Evolutionary conservation across 257 asterid genomes (phyloP), one percentile per base, ranked within the genome.

Genomic region (Buddleja alternifolia): DNA sequence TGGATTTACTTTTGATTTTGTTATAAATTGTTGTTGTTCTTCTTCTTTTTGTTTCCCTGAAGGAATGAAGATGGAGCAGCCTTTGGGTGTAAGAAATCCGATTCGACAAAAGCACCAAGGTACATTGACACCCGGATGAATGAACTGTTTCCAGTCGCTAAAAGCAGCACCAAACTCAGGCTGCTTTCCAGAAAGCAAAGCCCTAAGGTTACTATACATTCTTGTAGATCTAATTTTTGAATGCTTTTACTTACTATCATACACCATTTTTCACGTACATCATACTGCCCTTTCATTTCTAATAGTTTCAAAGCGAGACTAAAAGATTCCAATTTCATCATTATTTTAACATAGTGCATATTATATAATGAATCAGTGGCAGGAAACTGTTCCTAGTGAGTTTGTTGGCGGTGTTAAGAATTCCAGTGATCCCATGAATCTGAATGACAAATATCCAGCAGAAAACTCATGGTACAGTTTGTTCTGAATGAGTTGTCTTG

Each of bases 91-190:
- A 88, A 67, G 68, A 85, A 84, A 61, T 54, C 75, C 16, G 93
- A 85, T 70, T 67, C 76, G 65, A 69, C 66, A 6, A 90, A 88
- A 67, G 75, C 78, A 67, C 84, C 83, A 0, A 84, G 89, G 52
- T 85, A 29, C 5, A 29, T 29, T 29, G 34, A 77, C 69, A 85
- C 90, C 39, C 86, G 91, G 67, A 64, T 93, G 79, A 78, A 81
- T 60, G 95, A 81, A 61, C 79, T 85, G 52, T 93, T 67, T 81
- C 90, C 90, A 15, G 86, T 77, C 71, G 81, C 82, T 36, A 93
- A 90, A 83, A 83, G 70, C 79, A 85, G 80, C 79, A 5, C 5
- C 5, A 29, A 29, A 29, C 34, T 29, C 34, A 75, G 81, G 61
- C 75, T 85, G 77, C 87, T 85, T 56, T 64, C 75, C 50, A 75